phyloP scores from a whole-genome alignment of 345 rosid genomes.

The Limnanthes douglasii region DNA sequence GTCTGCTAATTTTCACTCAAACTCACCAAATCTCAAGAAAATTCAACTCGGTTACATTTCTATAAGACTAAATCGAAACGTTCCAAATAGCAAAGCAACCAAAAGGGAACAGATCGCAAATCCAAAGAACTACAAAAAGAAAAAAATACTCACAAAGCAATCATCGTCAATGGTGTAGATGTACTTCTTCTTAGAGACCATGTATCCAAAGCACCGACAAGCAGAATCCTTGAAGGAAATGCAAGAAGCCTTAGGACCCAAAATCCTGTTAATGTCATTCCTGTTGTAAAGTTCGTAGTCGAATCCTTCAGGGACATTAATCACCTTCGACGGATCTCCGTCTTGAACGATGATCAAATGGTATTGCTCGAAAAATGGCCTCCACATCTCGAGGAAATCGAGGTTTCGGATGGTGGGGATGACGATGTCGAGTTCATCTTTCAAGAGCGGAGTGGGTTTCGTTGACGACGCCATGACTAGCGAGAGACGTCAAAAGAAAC shows the following conservation, averaged over 20 bases:
- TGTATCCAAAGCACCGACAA: conserved; percentile 39
- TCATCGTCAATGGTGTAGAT: conserved; percentile 45
- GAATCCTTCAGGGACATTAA: conserved; percentile 39
- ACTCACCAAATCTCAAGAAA: neutral
- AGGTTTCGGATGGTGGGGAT: conserved; percentile 34
- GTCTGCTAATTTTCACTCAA: neutral
- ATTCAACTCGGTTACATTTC: no score
- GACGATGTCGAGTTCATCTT: conserved; percentile 39
- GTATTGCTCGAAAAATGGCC: conserved; percentile 36
- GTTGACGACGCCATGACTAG: conserved; percentile 16
- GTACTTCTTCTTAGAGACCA: conserved; percentile 24
- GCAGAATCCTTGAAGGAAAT: conserved; percentile 44
- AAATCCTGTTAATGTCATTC: conserved; percentile 32
- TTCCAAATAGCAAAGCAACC: neutral
- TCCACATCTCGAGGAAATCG: conserved; percentile 41
- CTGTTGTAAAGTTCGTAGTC: conserved; percentile 39
- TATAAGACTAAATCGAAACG: no score
- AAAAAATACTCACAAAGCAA: conserved; percentile 26
- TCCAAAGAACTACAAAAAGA: neutral
- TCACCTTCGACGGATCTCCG: conserved; percentile 34
- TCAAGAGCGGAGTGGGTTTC: conserved; percentile 24
- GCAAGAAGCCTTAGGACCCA: conserved; percentile 44
- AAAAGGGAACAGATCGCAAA: neutral
- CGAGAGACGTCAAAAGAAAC: conserved; percentile 5
- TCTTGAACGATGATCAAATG: conserved; percentile 40